Base-by-base conservation (phyloP, 495 filamentous ascomycete genomes). In the Parathielavia appendiculata region DNA sequence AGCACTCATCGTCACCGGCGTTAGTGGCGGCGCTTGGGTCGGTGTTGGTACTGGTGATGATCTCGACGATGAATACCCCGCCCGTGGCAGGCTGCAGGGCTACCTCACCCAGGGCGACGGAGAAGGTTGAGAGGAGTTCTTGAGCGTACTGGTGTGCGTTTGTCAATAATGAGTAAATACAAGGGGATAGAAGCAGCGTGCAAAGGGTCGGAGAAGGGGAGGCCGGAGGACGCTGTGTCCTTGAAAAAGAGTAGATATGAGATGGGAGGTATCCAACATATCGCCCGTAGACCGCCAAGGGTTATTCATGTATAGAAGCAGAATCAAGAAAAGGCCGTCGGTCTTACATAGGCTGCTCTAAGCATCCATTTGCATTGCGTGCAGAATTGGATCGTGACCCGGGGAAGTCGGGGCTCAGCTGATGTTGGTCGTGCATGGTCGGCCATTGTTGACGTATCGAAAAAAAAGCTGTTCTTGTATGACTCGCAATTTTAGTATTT, bases 61-160 rank as follows among this genome's bases (percentile, higher is more conserved):
- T 82, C 48, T 85, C 79, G 6, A 96, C 82, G 13, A 81, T 78
- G 68, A 98, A 98, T 22, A 87, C 72, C 0, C 93, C 93, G 23
- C 93, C 92, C 0, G 90, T 95, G 17, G 84, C 69, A 0, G 93
- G 93, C 41, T 92, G 81, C 0, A 98, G 83, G n/a, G 93, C 83
- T 14, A 98, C 86, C 71, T 97, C 92, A 46, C 92, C 91, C 0
- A 98, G 79, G 55, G 85, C 78, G 13, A 85, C 91, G 51, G 81
- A 79, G 76, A 98, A 98, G 8, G 93, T 98, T n/a, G 90, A 93
- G 58, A 98, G 86, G 53, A 98, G 89, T 74, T 98, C 93, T 83
- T 98, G 93, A 45, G 88, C 91, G 74, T 88, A 96, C 90, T 95
- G 23, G 22, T 38, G 22, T 6, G 14, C 4, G 38, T 39, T 26